A percentile compares a stretch with the other conserved stretches of the same genome.
These are phyloP conservation scores for Sporothrix variecibatus DNA, from an alignment of 2,329 filamentous ascomycete species.

Conservation along the genomic window DNA sequence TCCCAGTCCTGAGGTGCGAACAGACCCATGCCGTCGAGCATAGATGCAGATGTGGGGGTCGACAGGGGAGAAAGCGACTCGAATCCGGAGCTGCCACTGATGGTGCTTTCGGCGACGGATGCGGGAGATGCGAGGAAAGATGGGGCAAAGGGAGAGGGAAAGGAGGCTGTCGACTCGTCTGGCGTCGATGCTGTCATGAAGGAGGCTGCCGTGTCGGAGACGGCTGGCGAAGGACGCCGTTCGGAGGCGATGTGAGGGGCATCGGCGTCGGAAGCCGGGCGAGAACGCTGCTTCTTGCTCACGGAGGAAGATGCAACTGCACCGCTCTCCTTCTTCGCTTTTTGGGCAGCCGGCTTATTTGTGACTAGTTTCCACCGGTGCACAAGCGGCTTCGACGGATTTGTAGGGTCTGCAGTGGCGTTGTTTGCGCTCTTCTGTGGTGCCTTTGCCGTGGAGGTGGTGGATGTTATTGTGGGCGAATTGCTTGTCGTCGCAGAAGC, in stretches of 20 bases:
- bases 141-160: constrained; percentile 15
- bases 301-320: neutral
- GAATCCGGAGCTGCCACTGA: neutral
- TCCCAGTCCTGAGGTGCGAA: constrained; percentile 24
- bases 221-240: constrained; percentile 13
- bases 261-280: neutral
- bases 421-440: neutral
- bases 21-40: constrained; percentile 6
- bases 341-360: constrained; percentile 25
- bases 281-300: neutral
- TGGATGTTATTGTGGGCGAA: neutral
- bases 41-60: neutral
- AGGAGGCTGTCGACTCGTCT: neutral
- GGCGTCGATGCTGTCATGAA: neutral
- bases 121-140: constrained; percentile 18
- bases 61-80: constrained; percentile 10
- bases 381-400: constrained; percentile 27
- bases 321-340: constrained; percentile 13
- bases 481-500: neutral
- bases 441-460: neutral
- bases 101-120: constrained; percentile 14
- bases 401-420: neutral
- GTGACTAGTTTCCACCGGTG: constrained; percentile 37
- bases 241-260: neutral
- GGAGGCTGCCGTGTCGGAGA: constrained; percentile 14